A percentile compares a stretch with the other conserved stretches of the same genome.
Conservation (phyloP, 2,329 filamentous ascomycete genomes). For the Elsinoe perseae region DNA sequence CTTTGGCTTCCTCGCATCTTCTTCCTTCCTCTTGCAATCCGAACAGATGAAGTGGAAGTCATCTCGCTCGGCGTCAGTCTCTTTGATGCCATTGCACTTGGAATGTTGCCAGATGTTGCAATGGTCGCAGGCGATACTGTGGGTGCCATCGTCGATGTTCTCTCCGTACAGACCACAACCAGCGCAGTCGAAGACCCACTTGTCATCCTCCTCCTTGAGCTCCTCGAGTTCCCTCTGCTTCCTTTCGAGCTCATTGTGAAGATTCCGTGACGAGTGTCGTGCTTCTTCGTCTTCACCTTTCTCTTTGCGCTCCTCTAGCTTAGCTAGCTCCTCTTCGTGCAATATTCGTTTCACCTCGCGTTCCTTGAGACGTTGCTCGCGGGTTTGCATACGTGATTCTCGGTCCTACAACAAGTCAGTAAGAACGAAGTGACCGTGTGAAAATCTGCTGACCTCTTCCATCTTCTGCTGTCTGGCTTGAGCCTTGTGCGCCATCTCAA, state of each 20-base stretch:
- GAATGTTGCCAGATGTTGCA: conserved; percentile 98
- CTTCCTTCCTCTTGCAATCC: conserved; percentile 63
- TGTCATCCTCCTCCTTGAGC: conserved; percentile 62
- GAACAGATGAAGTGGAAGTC: conserved; percentile 83
- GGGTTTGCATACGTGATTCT: conserved; percentile 69
- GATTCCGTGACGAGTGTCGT: conserved; percentile 67
- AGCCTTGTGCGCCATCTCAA: conserved; percentile 54
- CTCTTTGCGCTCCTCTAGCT: conserved; percentile 65
- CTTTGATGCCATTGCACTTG: conserved; percentile 74
- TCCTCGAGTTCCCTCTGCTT: conserved; percentile 68
- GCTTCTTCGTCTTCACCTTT: conserved; percentile 29
- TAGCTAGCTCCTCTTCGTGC: conserved; percentile 75
- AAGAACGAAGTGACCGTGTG: not conserved
- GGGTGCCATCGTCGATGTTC: conserved; percentile 81
- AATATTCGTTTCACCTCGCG: conserved; percentile 74
- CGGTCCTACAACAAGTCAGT: conserved; percentile 50
- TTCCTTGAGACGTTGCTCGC: conserved; percentile 78
- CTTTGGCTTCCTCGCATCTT: conserved; percentile 55
- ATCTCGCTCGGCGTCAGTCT: conserved; percentile 70
- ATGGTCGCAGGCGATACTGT: conserved; percentile 86
- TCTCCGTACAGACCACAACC: conserved; percentile 84
- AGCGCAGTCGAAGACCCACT: conserved; percentile 90
- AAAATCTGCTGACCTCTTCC: conserved; percentile 45
- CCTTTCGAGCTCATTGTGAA: conserved; percentile 75
- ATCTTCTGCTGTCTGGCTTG: conserved; percentile 56